Base-by-base conservation (phyloP, 1,284 basidiomycete genomes). In the Ceratobasidium sp. region DNA sequence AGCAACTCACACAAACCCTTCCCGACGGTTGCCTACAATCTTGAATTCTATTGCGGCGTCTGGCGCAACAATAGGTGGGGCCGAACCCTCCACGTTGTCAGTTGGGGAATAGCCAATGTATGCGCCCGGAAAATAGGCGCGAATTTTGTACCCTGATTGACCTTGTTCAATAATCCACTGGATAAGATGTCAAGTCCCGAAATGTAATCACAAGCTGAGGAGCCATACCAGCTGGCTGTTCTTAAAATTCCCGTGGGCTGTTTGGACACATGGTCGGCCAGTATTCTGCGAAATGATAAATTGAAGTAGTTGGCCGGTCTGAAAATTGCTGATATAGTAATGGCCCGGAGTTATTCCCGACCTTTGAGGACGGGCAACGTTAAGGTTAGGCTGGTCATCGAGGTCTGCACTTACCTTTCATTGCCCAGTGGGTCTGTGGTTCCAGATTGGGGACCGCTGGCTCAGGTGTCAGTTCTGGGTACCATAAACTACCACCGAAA, bases 131-230 rank as follows among this genome's bases (percentile, higher is more conserved):
- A 67, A 42, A 17, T 38, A 17, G 64, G 25, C 35, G 49, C 52
- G 40, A 32, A 67, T 43, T 15, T 52, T 67, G 50, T 43, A 54
- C 29, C 64, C 64, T n/a, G n/a, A n/a, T 7, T 20, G 12, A 15
- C 50, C 64, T 22, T 67, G 15, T 29, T 67, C 64, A 22, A 67
- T 45, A 31, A 67, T 45, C 64, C 64, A 67, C 64, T 67, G 20
- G 3, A n/a, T 8, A 45, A 20, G 6, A 17, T 45, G 32, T 67
- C 40, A 22, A 7, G 45, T 47, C n/a, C 22, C 10, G 10, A 47
- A 6, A 47, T 40, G 45, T 7, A 20, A n/a, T 0, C 17, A 12
- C 32, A 7, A 20, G 49, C 40, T 45, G 27, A 10, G 35, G 7
- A 20, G n/a, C 15, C 64, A n/a, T 54, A 67, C 64, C 25, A 32